Evolutionary conservation across 1,139 yeast species (phyloP).

Genomic region (Magnusiomyces magnusii): DNA sequence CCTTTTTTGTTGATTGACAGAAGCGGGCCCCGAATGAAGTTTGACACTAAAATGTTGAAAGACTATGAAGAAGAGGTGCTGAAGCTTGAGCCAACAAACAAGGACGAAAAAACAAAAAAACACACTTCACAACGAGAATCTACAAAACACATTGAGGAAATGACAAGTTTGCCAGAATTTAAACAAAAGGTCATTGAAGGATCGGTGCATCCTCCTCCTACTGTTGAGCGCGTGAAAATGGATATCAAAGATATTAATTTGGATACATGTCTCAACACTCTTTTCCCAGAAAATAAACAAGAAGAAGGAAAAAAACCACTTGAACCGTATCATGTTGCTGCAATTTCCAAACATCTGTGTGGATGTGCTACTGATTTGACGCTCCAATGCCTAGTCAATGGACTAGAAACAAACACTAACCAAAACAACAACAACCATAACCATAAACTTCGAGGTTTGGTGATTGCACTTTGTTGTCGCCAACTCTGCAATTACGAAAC

Average conservation of each 20-base stretch:
- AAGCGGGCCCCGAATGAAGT: conserved; percentile 68
- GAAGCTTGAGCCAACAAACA: not conserved
- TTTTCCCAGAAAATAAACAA: not conserved
- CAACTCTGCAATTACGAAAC: conserved; percentile 66
- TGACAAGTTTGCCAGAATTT: not conserved
- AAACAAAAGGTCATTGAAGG: conserved; percentile 10
- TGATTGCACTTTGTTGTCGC: conserved; percentile 92
- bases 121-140: not conserved
- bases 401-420: conserved; percentile 21
- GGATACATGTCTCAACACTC: conserved; percentile 36
- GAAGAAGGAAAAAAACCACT: too few relatives aligned
- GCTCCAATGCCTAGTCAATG: conserved; percentile 53
- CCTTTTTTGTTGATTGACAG: conserved; percentile 67
- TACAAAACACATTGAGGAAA: not conserved
- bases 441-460: conserved; percentile 43
- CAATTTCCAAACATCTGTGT: conserved; percentile 80
- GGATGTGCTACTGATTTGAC: conserved; percentile 93
- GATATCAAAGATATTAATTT: conserved; percentile 73
- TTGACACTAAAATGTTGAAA: conserved; percentile 57
- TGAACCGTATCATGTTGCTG: conserved; percentile 38
- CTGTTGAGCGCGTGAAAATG: conserved; percentile 49
- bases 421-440: conserved; percentile 1
- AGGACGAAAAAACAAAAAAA: not conserved
- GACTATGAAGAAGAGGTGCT: conserved; percentile 37
- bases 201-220: conserved; percentile 27